Evolutionary conservation across 192 early-diverging fungal genomes (phyloP), one percentile per base, ranked within the genome.

Genomic region (Backusella tarrabulga): DNA sequence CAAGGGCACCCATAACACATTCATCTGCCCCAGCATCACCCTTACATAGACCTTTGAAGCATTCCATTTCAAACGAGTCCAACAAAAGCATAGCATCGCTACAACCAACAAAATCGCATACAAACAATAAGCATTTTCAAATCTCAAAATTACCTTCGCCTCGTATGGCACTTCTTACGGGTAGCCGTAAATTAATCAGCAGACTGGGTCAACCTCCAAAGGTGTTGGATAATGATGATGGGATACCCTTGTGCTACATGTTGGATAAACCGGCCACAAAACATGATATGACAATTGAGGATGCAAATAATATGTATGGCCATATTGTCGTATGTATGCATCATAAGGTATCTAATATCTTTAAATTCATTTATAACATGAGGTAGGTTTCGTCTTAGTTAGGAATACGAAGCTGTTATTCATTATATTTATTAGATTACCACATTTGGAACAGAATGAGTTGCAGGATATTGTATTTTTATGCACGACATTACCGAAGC

Each of bases 311-410:
- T 41, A 77, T 77, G 52, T 52, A 38, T 42, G 26, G 36, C 8
- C 85, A 86, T 66, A 78, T 86, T 60, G 74, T 86, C 2, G 81
- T 86, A 17, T 86, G 85, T 69, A 60, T 83, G 12, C 74, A 83
- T 38, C 73, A 70, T 42, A 79, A 80, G 5, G 79, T 83, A 17
- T 76, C 68, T 14, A 77, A 77, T 56, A 52, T 77, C 8, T 77
- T 77, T 34, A 69, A 70, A 15, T 77, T 77, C 35, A 71, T 77
- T 66, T 70, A 77, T 29, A 77, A 44, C 26, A 15, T 77, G 26
- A 70, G 76, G 52, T 50, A 72, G 14, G 8, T n/a, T 2, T n/a
- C 34, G 9, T 26, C 6, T 71, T 36, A 3, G 11, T 50, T 6
- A 50, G 21, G 46, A 21, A 4, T 19, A 17, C 19, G 46, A 44